Base-by-base conservation (phyloP, 257 asterid genomes). In the Capsicum baccatum region DNA sequence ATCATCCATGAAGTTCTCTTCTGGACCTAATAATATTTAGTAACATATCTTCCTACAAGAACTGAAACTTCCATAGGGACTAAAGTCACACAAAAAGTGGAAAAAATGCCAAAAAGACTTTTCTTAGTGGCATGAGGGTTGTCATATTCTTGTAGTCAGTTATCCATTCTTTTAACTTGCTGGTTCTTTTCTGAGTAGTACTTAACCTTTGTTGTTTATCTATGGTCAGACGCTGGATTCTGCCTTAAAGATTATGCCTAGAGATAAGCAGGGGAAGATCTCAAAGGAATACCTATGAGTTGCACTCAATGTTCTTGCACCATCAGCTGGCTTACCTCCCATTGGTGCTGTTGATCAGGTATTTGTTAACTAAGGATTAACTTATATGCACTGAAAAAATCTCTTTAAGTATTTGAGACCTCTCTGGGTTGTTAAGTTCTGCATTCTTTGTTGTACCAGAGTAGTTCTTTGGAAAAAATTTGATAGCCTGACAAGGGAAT, bases 271-370 rank as follows among this genome's bases (percentile, higher is more conserved):
- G 11, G 96, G 97, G 59, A 95, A 94, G 79, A 83, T 95, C 70
- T 85, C 97, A 0, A 93, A 90, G 87, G 94, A 91, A 68, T 91
- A 92, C 88, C 79, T 94, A 83, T 87, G 95, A 14, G 88, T 88
- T 6, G 95, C 92, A 1, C 94, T 97, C n/a, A 98, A 95, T 90
- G 66, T 85, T 15, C 58, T 97, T 83, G 96, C 96, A 19, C 91
- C 98, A 3, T 87, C 96, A 26, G 97, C 98, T 81, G 97, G 94
- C 83, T 83, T 97, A 44, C 99, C 99, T 67, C 98, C 98, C 2
- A 79, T 95, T 10, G 98, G 98, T 62, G 96, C 92, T 21, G 90
- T 93, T 83, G 94, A 88, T 42, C 88, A 93, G 98, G 99, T 93
- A 37, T 59, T 68, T 64, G 57, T 58, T 66, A 12, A 21, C 39